Evolutionary conservation across 768 basidiomycete species (phyloP).

Genomic region (Pulveroboletus sp.): DNA sequence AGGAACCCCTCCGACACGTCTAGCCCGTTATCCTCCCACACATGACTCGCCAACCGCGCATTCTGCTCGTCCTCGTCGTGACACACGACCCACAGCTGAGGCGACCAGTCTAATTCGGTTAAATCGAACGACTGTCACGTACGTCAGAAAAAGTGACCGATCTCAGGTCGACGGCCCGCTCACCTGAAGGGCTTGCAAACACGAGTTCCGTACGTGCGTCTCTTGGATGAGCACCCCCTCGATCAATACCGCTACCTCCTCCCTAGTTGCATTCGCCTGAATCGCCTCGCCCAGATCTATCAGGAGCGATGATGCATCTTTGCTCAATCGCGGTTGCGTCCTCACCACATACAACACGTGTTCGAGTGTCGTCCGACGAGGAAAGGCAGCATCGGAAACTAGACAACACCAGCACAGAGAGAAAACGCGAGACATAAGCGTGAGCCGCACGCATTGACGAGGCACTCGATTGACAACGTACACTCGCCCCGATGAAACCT

Average conservation of each 20-base stretch:
- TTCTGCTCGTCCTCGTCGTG: constrained; percentile 93
- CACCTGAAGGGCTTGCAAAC: constrained; percentile 88
- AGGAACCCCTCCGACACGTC: constrained; percentile 71
- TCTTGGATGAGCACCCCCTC: constrained; percentile 79
- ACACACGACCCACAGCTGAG: constrained; percentile 80
- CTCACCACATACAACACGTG: constrained; percentile 69
- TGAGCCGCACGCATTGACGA: constrained; percentile 5
- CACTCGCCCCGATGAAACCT: constrained; percentile 32
- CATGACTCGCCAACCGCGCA: constrained; percentile 65
- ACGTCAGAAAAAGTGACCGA: background rate
- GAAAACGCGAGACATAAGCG: no score
- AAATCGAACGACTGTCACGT: constrained; percentile 77
- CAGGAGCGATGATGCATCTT: constrained; percentile 78
- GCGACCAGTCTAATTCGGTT: constrained; percentile 91
- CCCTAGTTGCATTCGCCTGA: constrained; percentile 51
- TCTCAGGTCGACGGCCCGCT: background rate
- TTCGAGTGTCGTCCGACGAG: constrained; percentile 64
- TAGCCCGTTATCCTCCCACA: constrained; percentile 96
- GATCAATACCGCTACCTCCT: constrained; percentile 65
- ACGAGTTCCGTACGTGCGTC: constrained; percentile 80
- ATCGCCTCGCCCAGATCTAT: constrained; percentile 80
- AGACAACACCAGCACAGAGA: no score
- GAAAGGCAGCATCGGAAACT: constrained; percentile 74
- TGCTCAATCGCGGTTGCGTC: constrained; percentile 74
- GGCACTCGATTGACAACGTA: constrained; percentile 1